Evolutionary conservation across 805 yeast genomes (phyloP).

Genomic region (Nakazawaea wickerhamii): DNA sequence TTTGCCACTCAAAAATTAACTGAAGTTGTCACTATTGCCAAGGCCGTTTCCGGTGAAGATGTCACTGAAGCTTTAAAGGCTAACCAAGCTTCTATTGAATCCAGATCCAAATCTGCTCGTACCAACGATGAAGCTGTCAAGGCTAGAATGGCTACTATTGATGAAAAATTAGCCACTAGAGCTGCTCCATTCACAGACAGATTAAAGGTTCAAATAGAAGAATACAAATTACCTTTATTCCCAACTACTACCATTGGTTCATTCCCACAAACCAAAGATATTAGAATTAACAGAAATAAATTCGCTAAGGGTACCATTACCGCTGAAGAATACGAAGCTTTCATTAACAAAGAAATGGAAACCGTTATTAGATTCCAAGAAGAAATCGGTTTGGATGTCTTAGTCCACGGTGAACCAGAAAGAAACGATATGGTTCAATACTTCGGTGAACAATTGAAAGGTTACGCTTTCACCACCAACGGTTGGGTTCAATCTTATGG

Average conservation of each 20-base stretch:
- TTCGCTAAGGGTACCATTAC: constrained; percentile 94
- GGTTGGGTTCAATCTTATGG: constrained; percentile 99
- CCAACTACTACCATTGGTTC: constrained; percentile 99
- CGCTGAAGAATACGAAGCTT: constrained; percentile 91
- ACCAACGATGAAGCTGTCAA: constrained; percentile 91
- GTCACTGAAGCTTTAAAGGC: constrained; percentile 75
- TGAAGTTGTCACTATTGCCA: constrained; percentile 89
- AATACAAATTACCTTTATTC: constrained; percentile 94
- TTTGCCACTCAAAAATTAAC: constrained; percentile 94
- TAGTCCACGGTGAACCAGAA: constrained; percentile 99
- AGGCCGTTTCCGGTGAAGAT: constrained; percentile 77
- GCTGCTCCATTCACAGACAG: constrained; percentile 81
- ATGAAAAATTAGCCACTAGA: constrained; percentile 77
- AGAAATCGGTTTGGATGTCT: constrained; percentile 95
- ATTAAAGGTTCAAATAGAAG: constrained; percentile 78
- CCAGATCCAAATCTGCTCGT: constrained; percentile 81
- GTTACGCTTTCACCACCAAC: constrained; percentile 96
- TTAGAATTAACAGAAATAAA: constrained; percentile 97
- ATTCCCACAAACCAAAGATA: constrained; percentile 99
- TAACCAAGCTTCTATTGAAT: constrained; percentile 78
- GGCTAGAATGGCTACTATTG: constrained; percentile 73
- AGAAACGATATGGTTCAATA: constrained; percentile 99
- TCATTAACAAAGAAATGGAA: constrained; percentile 95
- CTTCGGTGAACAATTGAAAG: constrained; percentile 98
- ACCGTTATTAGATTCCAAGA: constrained; percentile 98